Conservation (phyloP, 192 early-diverging fungal genomes). For the Kappamyces sp. region DNA sequence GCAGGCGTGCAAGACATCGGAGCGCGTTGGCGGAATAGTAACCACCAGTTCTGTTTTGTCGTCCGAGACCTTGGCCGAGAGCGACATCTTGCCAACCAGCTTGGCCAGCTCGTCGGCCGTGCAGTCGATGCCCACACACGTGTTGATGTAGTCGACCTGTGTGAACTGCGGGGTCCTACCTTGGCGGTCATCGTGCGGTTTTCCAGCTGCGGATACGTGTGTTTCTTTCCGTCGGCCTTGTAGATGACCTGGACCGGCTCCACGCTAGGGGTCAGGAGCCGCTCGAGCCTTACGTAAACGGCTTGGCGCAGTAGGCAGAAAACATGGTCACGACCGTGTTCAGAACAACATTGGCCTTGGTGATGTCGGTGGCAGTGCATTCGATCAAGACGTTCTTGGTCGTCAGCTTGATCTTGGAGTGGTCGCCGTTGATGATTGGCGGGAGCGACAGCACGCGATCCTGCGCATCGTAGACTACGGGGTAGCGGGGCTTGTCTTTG, state of each 20-base stretch:
- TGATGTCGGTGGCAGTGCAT: slow-evolving; percentile 92
- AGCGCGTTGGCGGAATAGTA: slow-evolving; percentile 79
- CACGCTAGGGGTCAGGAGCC: slow-evolving; percentile 57
- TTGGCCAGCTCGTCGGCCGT: slow-evolving; percentile 61
- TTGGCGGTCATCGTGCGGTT: slow-evolving; percentile 63
- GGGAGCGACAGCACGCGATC: slow-evolving; percentile 86
- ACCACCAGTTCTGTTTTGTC: slow-evolving; percentile 58
- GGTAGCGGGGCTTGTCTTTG: slow-evolving; percentile 79
- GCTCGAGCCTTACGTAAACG: slow-evolving; percentile 86
- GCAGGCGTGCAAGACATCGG: slow-evolving; percentile 92
- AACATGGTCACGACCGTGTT: slow-evolving; percentile 96
- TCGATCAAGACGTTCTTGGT: slow-evolving; percentile 98
- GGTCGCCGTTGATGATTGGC: slow-evolving; percentile 97
- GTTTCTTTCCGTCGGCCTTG: slow-evolving; percentile 65
- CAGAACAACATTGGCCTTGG: slow-evolving; percentile 88
- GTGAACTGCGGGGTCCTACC: too few species aligned
- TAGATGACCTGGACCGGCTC: slow-evolving; percentile 89
- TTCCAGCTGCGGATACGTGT: slow-evolving; percentile 69
- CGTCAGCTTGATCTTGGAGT: slow-evolving; percentile 90
- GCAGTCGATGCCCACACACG: slow-evolving; percentile 68
- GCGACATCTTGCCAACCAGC: slow-evolving; percentile 82
- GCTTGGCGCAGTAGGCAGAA: slow-evolving; percentile 83
- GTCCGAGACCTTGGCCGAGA: slow-evolving; percentile 52
- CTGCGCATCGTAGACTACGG: slow-evolving; percentile 82
- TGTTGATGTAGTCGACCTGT: slow-evolving; percentile 88